A percentile compares a stretch with the other conserved stretches of the same genome.
phyloP scores from a whole-genome alignment of 495 filamentous ascomycete genomes.

The Daldinia childiae region DNA sequence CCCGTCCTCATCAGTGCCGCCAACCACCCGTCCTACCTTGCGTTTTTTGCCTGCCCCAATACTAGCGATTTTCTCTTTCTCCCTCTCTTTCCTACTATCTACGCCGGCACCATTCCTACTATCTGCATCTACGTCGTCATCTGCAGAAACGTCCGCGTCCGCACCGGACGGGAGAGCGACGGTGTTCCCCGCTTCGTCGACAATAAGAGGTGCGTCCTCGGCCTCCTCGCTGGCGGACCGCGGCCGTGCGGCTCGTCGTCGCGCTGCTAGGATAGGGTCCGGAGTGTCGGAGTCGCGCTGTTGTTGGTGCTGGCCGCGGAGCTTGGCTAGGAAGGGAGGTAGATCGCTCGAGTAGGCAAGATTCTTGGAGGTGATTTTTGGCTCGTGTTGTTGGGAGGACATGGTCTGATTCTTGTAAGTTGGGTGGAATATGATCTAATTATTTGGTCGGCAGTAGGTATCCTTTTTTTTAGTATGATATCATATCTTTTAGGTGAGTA shows the following conservation, averaged over 20 bases:
- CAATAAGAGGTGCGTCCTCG: slow-evolving; percentile 58
- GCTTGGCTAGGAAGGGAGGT: slow-evolving; percentile 64
- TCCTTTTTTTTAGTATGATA: neutral
- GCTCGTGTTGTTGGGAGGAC: slow-evolving; percentile 42
- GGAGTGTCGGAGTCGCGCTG: slow-evolving; percentile 43
- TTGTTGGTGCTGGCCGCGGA: slow-evolving; percentile 54
- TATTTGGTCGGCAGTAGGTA: neutral
- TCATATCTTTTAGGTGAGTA: neutral
- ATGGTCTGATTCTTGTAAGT: slow-evolving; percentile 26
- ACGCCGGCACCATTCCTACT: slow-evolving; percentile 1
- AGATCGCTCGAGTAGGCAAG: slow-evolving; percentile 60
- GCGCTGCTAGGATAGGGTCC: slow-evolving; percentile 56
- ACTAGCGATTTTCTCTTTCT: slow-evolving; percentile 45
- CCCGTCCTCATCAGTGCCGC: slow-evolving; percentile 44
- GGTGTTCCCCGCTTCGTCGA: slow-evolving; percentile 56
- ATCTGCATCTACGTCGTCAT: slow-evolving; percentile 15
- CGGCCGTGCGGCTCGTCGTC: slow-evolving; percentile 49
- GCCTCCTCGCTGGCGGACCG: slow-evolving; percentile 58
- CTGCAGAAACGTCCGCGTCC: neutral
- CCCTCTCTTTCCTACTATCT: slow-evolving; percentile 19
- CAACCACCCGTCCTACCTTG: slow-evolving; percentile 59
- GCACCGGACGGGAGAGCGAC: slow-evolving; percentile 49
- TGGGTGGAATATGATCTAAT: neutral
- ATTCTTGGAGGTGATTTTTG: slow-evolving; percentile 64
- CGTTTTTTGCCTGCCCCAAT: slow-evolving; percentile 60